Conservation (phyloP, 176 grass and related monocot genomes). For the Aegilops longissima region DNA sequence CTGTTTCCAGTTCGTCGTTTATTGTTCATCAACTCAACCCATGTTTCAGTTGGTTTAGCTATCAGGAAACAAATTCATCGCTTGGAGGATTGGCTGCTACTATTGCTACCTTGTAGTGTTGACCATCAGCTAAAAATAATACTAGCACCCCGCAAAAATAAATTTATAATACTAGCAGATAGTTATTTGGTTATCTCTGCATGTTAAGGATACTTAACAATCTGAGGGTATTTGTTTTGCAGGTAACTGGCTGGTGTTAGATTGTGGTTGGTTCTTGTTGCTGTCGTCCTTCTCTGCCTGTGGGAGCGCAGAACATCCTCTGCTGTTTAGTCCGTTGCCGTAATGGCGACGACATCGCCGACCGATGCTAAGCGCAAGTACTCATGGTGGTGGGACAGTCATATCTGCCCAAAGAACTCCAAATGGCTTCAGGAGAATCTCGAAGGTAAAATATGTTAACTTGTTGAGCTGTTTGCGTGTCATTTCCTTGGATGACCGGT, state of each 20-base stretch:
- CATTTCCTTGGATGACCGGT: not conserved
- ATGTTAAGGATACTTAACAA: not conserved
- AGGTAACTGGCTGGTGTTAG: slow-evolving; percentile 28
- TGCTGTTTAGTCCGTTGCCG: slow-evolving; percentile 31
- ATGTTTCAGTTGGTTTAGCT: not conserved
- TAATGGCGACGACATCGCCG: slow-evolving; percentile 70
- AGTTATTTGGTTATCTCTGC: not conserved
- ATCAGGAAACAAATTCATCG: not conserved
- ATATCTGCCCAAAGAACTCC: slow-evolving; percentile 86
- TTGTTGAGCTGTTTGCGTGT: not conserved
- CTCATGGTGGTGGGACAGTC: slow-evolving; percentile 97
- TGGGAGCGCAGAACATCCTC: not conserved
- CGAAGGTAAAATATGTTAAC: slow-evolving; percentile 50
- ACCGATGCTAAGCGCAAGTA: slow-evolving; percentile 57
- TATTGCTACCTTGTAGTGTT: not conserved
- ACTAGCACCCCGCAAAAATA: too few relatives aligned
- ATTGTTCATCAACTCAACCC: not conserved
- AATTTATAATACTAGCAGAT: too few relatives aligned
- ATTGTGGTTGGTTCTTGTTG: slow-evolving; percentile 11
- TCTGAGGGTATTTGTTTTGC: slow-evolving; percentile 23
- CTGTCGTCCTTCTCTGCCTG: not conserved
- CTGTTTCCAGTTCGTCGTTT: not conserved
- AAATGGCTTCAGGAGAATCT: slow-evolving; percentile 98
- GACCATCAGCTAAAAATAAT: not conserved
- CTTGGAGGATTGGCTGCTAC: not conserved